A percentile compares a stretch with the other conserved stretches of the same genome.
Evolutionary conservation across 108 stramenopile species (phyloP).

Genomic region (Stephanodiscus minutulus): DNA sequence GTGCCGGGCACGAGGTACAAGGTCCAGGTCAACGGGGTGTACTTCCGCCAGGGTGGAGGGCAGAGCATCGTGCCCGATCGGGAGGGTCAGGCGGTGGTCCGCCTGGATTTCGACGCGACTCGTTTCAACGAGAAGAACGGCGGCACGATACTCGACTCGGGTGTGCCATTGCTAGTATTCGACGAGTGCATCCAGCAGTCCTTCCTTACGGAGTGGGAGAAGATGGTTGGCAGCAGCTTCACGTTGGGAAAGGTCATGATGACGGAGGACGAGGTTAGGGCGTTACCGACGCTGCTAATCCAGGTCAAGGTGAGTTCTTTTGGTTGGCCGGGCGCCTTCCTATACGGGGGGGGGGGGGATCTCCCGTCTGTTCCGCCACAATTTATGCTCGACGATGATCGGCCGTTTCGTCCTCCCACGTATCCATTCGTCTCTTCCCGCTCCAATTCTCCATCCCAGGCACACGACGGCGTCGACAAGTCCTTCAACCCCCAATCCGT

Average conservation of each 20-base stretch:
- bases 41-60: slow-evolving; percentile 47
- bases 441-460: slow-evolving; percentile 2
- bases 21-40: slow-evolving; percentile 46
- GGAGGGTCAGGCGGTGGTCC: slow-evolving; percentile 21
- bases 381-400: background rate
- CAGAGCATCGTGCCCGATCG: slow-evolving; percentile 32
- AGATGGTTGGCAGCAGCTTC: slow-evolving; percentile 39
- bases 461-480: slow-evolving; percentile 51
- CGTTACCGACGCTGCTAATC: slow-evolving; percentile 80
- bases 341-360: background rate
- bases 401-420: background rate
- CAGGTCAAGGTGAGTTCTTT: slow-evolving; percentile 53
- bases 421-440: background rate
- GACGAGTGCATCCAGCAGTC: slow-evolving; percentile 42
- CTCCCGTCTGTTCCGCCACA: background rate
- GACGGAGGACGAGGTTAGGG: slow-evolving; percentile 54
- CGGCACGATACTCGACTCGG: slow-evolving; percentile 51
- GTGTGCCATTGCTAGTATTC: slow-evolving; percentile 45
- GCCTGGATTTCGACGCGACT: slow-evolving; percentile 39
- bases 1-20: slow-evolving; percentile 38
- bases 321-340: slow-evolving; percentile 7
- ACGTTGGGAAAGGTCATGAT: slow-evolving; percentile 42
- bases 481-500: slow-evolving; percentile 46
- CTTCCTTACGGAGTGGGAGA: slow-evolving; percentile 46
- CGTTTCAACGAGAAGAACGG: slow-evolving; percentile 41